Conservation (phyloP, 495 filamentous ascomycete genomes). For the Durotheca rogersii region DNA sequence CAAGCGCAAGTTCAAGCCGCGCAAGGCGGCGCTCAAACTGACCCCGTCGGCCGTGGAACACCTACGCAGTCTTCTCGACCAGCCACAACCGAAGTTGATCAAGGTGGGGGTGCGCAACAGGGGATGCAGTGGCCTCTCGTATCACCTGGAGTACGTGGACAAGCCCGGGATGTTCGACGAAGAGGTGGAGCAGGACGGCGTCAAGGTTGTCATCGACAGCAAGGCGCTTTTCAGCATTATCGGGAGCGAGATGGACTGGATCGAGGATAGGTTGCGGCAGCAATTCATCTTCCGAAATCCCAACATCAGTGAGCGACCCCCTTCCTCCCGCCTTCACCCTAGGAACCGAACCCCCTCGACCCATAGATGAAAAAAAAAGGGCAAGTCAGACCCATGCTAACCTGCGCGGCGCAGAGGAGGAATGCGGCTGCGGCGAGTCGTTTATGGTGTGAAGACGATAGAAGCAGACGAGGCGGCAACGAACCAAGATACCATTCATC, state of each 20-base stretch:
- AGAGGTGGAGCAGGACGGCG: conserved; percentile 90
- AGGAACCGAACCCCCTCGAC: too few relatives aligned
- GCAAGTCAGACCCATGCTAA: too few relatives aligned
- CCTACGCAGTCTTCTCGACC: conserved; percentile 69
- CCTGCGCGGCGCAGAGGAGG: conserved; percentile 66
- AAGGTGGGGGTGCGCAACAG: conserved; percentile 91
- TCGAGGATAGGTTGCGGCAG: conserved; percentile 87
- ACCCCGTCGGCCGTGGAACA: conserved; percentile 75
- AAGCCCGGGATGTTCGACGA: conserved; percentile 87
- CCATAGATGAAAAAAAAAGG: too few relatives aligned
- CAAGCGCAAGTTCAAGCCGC: conserved; percentile 69
- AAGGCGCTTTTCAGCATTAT: conserved; percentile 98
- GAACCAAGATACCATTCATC: conserved; percentile 23
- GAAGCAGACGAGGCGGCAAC: conserved; percentile 4
- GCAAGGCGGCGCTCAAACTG: conserved; percentile 89
- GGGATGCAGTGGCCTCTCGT: conserved; percentile 95
- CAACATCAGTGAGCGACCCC: conserved; percentile 82
- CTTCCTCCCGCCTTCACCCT: too few relatives aligned
- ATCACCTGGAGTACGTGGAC: conserved; percentile 93
- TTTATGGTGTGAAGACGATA: conserved; percentile 71
- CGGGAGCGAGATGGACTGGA: conserved; percentile 99
- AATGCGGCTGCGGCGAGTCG: conserved; percentile 96
- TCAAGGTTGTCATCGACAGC: conserved; percentile 93
- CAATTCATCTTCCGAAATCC: conserved; percentile 95
- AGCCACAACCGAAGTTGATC: conserved; percentile 87